Evolutionary conservation across 108 stramenopile species (phyloP).

Genomic region (Nitzschia sp.): DNA sequence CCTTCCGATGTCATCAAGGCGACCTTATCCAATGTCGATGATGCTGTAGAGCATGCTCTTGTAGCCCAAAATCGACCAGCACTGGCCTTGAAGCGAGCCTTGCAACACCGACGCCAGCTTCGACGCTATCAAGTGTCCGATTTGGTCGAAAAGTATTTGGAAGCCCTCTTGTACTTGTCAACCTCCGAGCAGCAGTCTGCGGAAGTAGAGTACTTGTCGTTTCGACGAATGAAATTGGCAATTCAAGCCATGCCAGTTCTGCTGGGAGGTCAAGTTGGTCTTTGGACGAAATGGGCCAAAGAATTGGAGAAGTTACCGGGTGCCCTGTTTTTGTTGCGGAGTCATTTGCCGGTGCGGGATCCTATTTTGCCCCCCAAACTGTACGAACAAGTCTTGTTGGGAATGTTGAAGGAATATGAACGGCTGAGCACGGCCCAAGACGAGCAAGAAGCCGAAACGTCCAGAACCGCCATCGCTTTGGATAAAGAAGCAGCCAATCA

Average conservation of each 20-base stretch:
- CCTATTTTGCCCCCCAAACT: slow-evolving; percentile 63
- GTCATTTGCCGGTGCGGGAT: slow-evolving; percentile 79
- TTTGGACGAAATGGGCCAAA: slow-evolving; percentile 74
- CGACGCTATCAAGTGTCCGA: slow-evolving; percentile 54
- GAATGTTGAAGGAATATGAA: slow-evolving; percentile 63
- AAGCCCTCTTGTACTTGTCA: slow-evolving; percentile 48
- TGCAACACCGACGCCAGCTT: slow-evolving; percentile 52
- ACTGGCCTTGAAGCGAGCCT: slow-evolving; percentile 59
- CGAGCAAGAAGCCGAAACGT: neutral
- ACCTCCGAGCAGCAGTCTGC: neutral
- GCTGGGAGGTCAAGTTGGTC: slow-evolving; percentile 59
- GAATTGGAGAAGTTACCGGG: slow-evolving; percentile 69
- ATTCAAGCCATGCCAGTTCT: slow-evolving; percentile 66
- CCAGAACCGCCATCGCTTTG: slow-evolving; percentile 7
- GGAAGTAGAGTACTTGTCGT: slow-evolving; percentile 35
- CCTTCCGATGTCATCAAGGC: slow-evolving; percentile 49
- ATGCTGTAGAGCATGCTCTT: slow-evolving; percentile 67
- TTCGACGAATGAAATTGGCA: slow-evolving; percentile 71
- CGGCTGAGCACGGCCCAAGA: neutral
- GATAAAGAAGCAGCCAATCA: slow-evolving; percentile 51
- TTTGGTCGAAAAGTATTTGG: slow-evolving; percentile 61
- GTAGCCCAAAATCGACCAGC: slow-evolving; percentile 42
- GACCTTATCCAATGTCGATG: slow-evolving; percentile 68
- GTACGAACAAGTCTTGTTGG: slow-evolving; percentile 55
- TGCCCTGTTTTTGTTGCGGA: slow-evolving; percentile 66